Evolutionary conservation across 345 rosid genomes (phyloP), one percentile per base, ranked within the genome.

Genomic region (Trapa bicornis): DNA sequence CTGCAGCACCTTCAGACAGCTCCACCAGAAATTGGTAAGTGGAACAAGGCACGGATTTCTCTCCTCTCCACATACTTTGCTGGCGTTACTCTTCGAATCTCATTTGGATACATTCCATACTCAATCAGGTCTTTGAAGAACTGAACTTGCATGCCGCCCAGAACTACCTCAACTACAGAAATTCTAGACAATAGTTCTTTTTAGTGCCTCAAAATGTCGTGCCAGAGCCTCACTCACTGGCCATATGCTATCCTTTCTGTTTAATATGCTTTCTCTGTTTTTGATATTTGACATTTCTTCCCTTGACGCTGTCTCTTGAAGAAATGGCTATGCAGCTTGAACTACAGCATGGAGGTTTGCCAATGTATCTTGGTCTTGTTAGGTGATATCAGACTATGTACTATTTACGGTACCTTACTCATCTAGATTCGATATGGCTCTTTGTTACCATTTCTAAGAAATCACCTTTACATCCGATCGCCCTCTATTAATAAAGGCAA

Each of bases 11-110:
- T 93, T 90, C 57, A 86, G 81, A 73, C 79, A 80, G 75, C 75
- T 86, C 69, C 98, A 93, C 83, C 82, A 75, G 79, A 87, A 82
- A 82, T 89, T 88, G 63, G 97, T 88, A 41, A 41, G 43, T 41
- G 43, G 43, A 41, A 41, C 7, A 41, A 83, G 45, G 85, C 68
- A 60, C 48, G 9, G 12, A 56, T 1, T 10, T 7, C 43, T 41
- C 43, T 14, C 37, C 15, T 72, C 42, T 45, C 47, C 5, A 11
- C 11, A 17, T 45, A 67, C 17, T 2, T 42, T 45, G 33, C 43
- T 5, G 2, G 33, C 11, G 22, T 38, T 48, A 61, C 43, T 60
- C 8, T 72, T 38, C 36, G 47, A 65, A 37, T 48, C 42, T 11
- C 45, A 73, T 32, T 35, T 58, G 0, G 35, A 39, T 57, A 13